phyloP scores from a whole-genome alignment of 345 rosid genomes.

The Cardamine occulta region DNA sequence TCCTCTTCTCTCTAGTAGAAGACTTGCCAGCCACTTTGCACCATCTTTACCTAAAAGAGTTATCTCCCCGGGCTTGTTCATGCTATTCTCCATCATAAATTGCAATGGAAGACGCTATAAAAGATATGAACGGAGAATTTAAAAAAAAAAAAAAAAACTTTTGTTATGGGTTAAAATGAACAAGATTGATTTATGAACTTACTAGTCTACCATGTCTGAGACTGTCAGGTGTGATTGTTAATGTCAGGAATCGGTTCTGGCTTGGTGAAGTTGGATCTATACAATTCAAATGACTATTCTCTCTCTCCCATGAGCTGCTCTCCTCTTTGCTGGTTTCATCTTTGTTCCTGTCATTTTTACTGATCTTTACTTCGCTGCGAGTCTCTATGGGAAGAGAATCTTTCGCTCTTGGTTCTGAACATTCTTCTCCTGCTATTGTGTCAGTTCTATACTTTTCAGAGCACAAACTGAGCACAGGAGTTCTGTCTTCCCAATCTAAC shows the following conservation, averaged over 20 bases:
- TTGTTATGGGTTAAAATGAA: neutral
- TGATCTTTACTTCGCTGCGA: neutral
- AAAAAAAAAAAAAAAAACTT: neutral
- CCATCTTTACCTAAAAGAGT: constrained; percentile 31
- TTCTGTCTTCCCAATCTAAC: constrained; percentile 36
- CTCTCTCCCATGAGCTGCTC: constrained; percentile 6
- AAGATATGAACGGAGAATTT: neutral
- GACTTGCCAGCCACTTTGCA: constrained; percentile 21
- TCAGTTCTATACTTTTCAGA: neutral
- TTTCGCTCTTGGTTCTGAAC: constrained; percentile 14
- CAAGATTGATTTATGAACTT: neutral
- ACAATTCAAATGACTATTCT: neutral
- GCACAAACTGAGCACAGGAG: constrained; percentile 31
- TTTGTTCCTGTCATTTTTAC: too few species aligned
- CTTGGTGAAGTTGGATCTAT: neutral
- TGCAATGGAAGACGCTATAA: constrained; percentile 13
- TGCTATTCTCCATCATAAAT: constrained; percentile 3
- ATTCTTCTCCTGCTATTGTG: constrained; percentile 7
- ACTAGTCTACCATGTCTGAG: constrained; percentile 29
- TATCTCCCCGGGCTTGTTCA: constrained; percentile 29
- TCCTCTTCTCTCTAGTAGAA: neutral
- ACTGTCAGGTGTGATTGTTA: constrained; percentile 25
- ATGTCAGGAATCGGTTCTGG: constrained; percentile 3
- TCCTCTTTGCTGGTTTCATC: neutral
- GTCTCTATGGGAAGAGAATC: neutral